Conservation (phyloP, 306 rosid species). For the Nissolia schottii region DNA sequence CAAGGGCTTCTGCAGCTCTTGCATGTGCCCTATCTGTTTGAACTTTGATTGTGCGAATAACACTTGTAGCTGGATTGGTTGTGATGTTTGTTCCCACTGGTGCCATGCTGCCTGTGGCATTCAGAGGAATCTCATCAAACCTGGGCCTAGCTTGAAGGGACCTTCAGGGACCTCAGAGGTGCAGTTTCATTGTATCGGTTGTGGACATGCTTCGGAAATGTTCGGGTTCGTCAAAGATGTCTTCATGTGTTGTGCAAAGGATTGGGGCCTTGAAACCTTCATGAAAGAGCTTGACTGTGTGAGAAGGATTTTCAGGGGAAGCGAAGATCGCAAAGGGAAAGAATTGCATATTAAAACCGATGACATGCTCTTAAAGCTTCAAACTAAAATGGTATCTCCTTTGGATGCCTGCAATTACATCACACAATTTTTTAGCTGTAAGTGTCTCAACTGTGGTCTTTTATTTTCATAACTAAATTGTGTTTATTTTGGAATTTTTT, state of each 20-base stretch:
- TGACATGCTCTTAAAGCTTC: constrained; percentile 63
- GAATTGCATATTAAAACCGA: constrained; percentile 73
- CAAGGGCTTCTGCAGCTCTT: constrained; percentile 85
- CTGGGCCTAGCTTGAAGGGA: constrained; percentile 94
- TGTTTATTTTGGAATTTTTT: not conserved
- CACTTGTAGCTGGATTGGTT: constrained; percentile 98
- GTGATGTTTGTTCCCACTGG: constrained; percentile 98
- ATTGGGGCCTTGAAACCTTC: constrained; percentile 85
- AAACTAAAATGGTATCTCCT: constrained; percentile 64
- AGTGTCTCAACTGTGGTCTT: constrained; percentile 32
- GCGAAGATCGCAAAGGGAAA: constrained; percentile 88
- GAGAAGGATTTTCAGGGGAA: constrained; percentile 71
- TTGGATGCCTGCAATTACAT: constrained; percentile 81
- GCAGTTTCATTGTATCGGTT: constrained; percentile 95
- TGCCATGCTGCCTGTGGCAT: constrained; percentile 96
- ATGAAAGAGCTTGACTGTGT: constrained; percentile 91
- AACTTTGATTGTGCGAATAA: constrained; percentile 91
- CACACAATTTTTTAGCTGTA: constrained; percentile 79
- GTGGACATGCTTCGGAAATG: constrained; percentile 91
- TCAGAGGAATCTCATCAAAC: constrained; percentile 75
- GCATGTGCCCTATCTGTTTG: constrained; percentile 97
- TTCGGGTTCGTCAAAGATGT: constrained; percentile 98
- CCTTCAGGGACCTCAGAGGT: constrained; percentile 78
- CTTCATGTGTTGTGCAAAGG: constrained; percentile 77
- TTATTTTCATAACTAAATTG: not conserved